Base-by-base conservation (phyloP, 257 asterid species). In the Capsicum baccatum region DNA sequence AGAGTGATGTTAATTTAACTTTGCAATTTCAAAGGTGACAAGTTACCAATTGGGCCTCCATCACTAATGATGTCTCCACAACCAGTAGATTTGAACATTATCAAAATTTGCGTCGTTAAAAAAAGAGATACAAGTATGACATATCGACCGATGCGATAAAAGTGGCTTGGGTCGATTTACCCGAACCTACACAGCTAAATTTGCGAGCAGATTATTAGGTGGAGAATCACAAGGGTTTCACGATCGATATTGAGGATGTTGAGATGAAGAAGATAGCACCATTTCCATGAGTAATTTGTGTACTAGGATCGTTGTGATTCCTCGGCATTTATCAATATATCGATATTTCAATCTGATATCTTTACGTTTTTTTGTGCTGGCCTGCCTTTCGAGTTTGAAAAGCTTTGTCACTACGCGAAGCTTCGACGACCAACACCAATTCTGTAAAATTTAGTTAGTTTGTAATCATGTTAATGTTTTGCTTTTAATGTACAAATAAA, bases 1-100 rank as follows among this genome's bases (percentile, higher is more conserved):
- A 39, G 42, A 39, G 5, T 39, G 42, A 39, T 39, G 8, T 14
- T 66, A 48, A 47, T 6, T 48, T 48, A 7, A 1, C 4, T 7
- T 67, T 73, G 19, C n/a, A 21, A 74, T 19, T 50, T 74, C 19
- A 12, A 48, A 73, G 98, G 98, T 91, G 98, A 94, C 85, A 83
- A 80, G 89, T 86, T 93, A 9, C 97, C 97, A 0, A 55, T 91
- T 48, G 98, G 98, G 11, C 89, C 94, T 0, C 98, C 95, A 42
- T 87, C 92, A 1, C 86, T 94, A 73, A 94, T 93, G 97, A 88
- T 92, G 94, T 93, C 97, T 17, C 95, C 98, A 0, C 97, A 94
- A 79, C 86, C 88, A 47, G 92, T 85, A 86, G 71, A 82, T 1
- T 9, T 63, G 81, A 97, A 91, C 33, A 67, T 74, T 86, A 91